These are phyloP conservation scores for Epichloe brachyelytri DNA, from an alignment of 2,329 filamentous ascomycete species.

Conservation along the genomic window DNA sequence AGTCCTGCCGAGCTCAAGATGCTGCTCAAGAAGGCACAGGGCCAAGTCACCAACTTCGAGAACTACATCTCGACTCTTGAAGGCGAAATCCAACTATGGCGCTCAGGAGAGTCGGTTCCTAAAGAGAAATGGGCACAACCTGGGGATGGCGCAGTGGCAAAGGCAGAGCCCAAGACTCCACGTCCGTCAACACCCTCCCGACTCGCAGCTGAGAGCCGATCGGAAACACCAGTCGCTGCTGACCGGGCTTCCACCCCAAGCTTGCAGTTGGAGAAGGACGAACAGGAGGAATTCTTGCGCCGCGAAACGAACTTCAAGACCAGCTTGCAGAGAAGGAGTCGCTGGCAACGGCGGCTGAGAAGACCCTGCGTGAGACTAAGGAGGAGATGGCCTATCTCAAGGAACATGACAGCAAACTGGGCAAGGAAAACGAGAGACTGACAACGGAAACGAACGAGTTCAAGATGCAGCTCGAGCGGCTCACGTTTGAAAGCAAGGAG, in stretches of 20 bases:
- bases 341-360: conserved; percentile 64
- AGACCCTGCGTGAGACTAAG: conserved; percentile 66
- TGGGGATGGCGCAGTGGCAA: conserved; percentile 31
- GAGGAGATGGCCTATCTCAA: conserved; percentile 79
- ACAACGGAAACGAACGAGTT: conserved; percentile 80
- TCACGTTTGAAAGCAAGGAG: conserved; percentile 93
- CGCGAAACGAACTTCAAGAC: conserved; percentile 96
- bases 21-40: conserved; percentile 83
- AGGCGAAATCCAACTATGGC: conserved; percentile 75
- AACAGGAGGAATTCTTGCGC: conserved; percentile 87
- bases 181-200: conserved; percentile 41
- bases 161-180: conserved; percentile 30
- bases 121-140: conserved; percentile 77
- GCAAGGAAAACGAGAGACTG: conserved; percentile 82
- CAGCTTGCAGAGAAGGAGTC: conserved; percentile 89
- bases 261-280: conserved; percentile 83
- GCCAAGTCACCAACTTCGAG: conserved; percentile 79
- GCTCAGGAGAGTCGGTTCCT: conserved; percentile 74
- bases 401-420: conserved; percentile 69
- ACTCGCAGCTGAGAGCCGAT: conserved; percentile 41
- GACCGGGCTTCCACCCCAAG: conserved; percentile 82
- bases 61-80: conserved; percentile 75
- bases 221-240: conserved; percentile 52
- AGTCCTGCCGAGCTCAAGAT: conserved; percentile 91
- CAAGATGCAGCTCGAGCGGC: conserved; percentile 91